phyloP scores from a whole-genome alignment of 2,329 filamentous ascomycete species.

The Botrytis aclada region DNA sequence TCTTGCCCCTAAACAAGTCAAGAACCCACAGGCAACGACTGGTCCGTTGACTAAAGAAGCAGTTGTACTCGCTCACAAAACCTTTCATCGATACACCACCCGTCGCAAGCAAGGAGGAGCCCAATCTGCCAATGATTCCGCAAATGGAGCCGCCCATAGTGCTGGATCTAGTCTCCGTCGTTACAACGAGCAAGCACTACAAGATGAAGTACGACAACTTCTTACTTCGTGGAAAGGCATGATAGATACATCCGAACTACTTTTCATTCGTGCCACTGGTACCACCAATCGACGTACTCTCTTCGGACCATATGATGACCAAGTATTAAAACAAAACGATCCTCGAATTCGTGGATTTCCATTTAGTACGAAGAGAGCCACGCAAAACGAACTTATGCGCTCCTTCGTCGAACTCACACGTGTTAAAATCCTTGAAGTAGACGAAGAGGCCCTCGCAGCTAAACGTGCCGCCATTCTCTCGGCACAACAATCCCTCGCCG shows the following conservation, averaged over 20 bases:
- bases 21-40: conserved; percentile 51
- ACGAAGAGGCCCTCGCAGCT: conserved; percentile 57
- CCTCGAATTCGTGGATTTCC: conserved; percentile 81
- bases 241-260: conserved; percentile 77
- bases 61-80: conserved; percentile 90
- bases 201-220: conserved; percentile 80
- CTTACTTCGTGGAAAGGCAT: conserved; percentile 80
- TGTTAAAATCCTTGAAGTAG: conserved; percentile 77
- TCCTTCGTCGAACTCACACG: conserved; percentile 91
- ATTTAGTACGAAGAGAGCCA: conserved; percentile 87
- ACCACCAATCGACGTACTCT: conserved; percentile 81
- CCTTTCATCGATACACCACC: conserved; percentile 96
- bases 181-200: conserved; percentile 89
- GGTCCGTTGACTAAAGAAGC: conserved; percentile 80
- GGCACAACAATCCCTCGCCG: conserved; percentile 42
- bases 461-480: conserved; percentile 47
- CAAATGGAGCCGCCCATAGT: conserved; percentile 92
- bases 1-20: conserved; percentile 74
- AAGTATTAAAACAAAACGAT: conserved; percentile 78
- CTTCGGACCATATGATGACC: conserved; percentile 87
- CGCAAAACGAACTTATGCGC: conserved; percentile 90
- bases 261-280: conserved; percentile 89
- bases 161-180: conserved; percentile 85
- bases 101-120: conserved; percentile 93
- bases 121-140: conserved; percentile 88